A percentile compares a stretch with the other conserved stretches of the same genome.
Conservation (phyloP, 768 basidiomycete genomes). For the Suillus variegatus region DNA sequence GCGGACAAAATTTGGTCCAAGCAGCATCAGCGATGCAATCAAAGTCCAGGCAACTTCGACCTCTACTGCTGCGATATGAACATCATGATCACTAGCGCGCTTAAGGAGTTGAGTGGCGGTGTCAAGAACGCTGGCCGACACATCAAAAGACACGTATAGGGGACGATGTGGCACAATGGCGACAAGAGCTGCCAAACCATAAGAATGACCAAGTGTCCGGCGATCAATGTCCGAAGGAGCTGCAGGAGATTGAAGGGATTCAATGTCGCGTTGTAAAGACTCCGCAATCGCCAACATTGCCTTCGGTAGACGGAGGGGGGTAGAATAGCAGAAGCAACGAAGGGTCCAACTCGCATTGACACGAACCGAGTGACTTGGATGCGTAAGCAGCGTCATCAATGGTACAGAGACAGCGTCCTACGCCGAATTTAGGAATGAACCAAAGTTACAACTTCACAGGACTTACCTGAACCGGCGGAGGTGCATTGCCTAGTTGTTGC, state of each 20-base stretch:
- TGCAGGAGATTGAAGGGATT: slow-evolving; percentile 67
- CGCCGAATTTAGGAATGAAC: background rate
- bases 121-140: slow-evolving; percentile 87
- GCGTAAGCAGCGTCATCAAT: slow-evolving; percentile 78
- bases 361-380: slow-evolving; percentile 87
- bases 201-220: slow-evolving; percentile 84
- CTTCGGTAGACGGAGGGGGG: slow-evolving; percentile 82
- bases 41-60: slow-evolving; percentile 94
- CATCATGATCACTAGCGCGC: slow-evolving; percentile 86
- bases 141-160: slow-evolving; percentile 93
- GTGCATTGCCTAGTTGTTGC: slow-evolving; percentile 89
- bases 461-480: slow-evolving; percentile 79
- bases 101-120: slow-evolving; percentile 90
- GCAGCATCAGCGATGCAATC: slow-evolving; percentile 86
- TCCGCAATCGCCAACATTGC: slow-evolving; percentile 77
- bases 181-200: slow-evolving; percentile 86
- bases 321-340: slow-evolving; percentile 87
- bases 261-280: slow-evolving; percentile 81
- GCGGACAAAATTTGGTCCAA: slow-evolving; percentile 92
- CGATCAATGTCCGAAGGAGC: slow-evolving; percentile 69
- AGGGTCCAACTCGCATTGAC: slow-evolving; percentile 86
- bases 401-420: slow-evolving; percentile 87
- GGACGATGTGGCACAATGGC: slow-evolving; percentile 85
- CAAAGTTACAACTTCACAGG: background rate
- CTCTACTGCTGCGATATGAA: slow-evolving; percentile 78